These are phyloP conservation scores for Orbilia brochopaga DNA, from an alignment of 2,329 filamentous ascomycete species.

Conservation along the genomic window DNA sequence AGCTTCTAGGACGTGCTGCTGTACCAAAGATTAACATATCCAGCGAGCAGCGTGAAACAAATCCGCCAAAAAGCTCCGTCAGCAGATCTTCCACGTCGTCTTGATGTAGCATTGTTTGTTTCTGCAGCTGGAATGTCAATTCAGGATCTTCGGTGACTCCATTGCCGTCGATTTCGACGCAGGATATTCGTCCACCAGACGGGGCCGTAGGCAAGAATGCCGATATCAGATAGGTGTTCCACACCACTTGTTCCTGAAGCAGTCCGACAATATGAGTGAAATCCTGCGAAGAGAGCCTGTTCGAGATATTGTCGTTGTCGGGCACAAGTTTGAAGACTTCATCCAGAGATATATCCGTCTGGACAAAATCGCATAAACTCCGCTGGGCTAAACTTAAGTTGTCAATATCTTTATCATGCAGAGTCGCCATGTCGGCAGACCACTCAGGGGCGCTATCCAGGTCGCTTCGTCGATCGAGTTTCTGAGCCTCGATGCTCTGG, in stretches of 20 bases:
- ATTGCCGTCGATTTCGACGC: constrained; percentile 37
- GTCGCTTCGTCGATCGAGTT: constrained; percentile 20
- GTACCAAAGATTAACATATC: constrained; percentile 36
- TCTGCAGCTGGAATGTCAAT: constrained; percentile 14
- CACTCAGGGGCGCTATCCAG: constrained; percentile 36
- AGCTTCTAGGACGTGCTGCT: constrained; percentile 30
- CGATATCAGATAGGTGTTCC: constrained; percentile 47
- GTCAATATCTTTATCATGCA: constrained; percentile 45
- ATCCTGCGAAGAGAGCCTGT: constrained; percentile 27
- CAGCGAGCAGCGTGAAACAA: constrained; percentile 34
- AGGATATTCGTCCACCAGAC: constrained; percentile 28
- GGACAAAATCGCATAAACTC: constrained; percentile 30
- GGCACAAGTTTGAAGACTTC: constrained; percentile 40
- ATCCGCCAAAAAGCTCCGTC: constrained; percentile 26
- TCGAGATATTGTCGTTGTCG: constrained; percentile 42
- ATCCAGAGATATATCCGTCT: constrained; percentile 23
- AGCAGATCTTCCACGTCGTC: constrained; percentile 42
- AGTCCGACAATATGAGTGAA: constrained; percentile 35
- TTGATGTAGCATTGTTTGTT: constrained; percentile 26
- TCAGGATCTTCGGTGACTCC: constrained; percentile 25
- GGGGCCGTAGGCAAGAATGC: constrained; percentile 18
- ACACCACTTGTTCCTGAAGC: constrained; percentile 42
- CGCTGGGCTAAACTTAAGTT: constrained; percentile 32
- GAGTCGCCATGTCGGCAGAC: constrained; percentile 28
- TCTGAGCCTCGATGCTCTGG: constrained; percentile 27